phyloP scores from a whole-genome alignment of 2,329 filamentous ascomycete genomes.

The Mycosphaerella arachidis region DNA sequence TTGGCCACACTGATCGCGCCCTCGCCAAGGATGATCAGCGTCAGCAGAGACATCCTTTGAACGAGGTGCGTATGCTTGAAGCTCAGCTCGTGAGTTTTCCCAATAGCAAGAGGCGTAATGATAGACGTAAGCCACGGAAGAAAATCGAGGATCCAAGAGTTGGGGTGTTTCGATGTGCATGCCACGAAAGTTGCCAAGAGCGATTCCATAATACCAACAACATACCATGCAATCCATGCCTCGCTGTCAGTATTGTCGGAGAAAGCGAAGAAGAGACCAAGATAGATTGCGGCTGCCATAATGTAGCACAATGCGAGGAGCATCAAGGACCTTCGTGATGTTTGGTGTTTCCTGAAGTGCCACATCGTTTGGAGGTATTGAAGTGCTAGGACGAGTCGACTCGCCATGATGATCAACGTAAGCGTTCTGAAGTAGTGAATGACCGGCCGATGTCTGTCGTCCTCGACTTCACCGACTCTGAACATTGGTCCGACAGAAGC shows the following conservation, averaged over 20 bases:
- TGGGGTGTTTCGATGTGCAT: neutral
- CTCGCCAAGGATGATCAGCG: conserved; percentile 38
- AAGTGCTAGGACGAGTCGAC: conserved; percentile 33
- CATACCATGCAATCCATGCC: conserved; percentile 51
- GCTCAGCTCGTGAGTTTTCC: conserved; percentile 25
- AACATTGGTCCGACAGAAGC: neutral
- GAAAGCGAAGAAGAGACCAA: conserved; percentile 31
- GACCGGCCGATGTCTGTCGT: conserved; percentile 28
- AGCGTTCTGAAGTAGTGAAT: conserved; percentile 39
- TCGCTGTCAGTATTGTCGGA: conserved; percentile 21
- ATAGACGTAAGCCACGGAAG: conserved; percentile 28
- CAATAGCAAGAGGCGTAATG: conserved; percentile 30
- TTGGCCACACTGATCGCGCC: conserved; percentile 36
- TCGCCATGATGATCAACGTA: conserved; percentile 37
- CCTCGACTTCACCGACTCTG: neutral
- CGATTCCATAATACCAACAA: conserved; percentile 33
- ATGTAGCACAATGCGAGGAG: conserved; percentile 34
- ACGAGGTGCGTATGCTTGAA: conserved; percentile 31
- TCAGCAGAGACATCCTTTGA: conserved; percentile 37
- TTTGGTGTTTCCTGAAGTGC: conserved; percentile 31
- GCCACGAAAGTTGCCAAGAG: conserved; percentile 26
- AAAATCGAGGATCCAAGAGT: neutral
- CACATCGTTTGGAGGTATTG: conserved; percentile 39
- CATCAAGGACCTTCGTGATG: conserved; percentile 31
- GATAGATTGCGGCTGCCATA: conserved; percentile 34